Base-by-base conservation (phyloP, 208 protist species). In the Trypanosomatidae sp. region DNA sequence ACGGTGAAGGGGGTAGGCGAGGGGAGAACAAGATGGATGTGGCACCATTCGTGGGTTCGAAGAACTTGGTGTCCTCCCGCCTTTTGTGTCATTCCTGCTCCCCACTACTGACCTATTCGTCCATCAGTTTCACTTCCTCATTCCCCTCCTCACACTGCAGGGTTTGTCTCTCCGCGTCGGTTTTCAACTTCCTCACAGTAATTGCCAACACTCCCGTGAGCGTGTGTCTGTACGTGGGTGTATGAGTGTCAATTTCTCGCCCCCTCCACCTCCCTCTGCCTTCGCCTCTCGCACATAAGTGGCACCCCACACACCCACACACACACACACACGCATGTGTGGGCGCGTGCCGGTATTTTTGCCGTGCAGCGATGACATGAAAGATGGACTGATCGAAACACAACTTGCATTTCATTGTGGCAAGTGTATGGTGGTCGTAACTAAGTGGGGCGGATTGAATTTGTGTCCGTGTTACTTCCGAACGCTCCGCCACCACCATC, bases 161-260 rank as follows among this genome's bases (percentile, higher is more conserved):
- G 28, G 28, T 62, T 0, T 62, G n/a, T 22, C 56, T 41, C 56
- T 62, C 10, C 13, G 28, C 28, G 28, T 36, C 28, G 12, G 28
- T 60, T 60, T 36, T 49, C 62, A 43, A 44, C 25, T 47, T 49
- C 17, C 49, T 49, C 41, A 49, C 62, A 66, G 41, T 66, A n/a
- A 46, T 1, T 65, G 39, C 33, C 36, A 43, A 44, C 36, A 28
- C 22, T 17, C 19, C 62, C 25, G 62, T n/a, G 17, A 30, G 41
- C 3, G 62, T 15, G 62, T 52, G n/a, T 22, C 28, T 49, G 43
- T 52, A 10, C 4, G 49, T 22, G 19, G 1, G 17, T 44, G 33
- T 44, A 17, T 64, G 58, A 13, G 58, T 64, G 58, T 7, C 41
- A 33, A 25, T 39, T 28, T 53, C 12, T 67, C 59, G 39, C 8